Conservation (phyloP, 768 basidiomycete genomes). For the Tulasnella sp. region DNA sequence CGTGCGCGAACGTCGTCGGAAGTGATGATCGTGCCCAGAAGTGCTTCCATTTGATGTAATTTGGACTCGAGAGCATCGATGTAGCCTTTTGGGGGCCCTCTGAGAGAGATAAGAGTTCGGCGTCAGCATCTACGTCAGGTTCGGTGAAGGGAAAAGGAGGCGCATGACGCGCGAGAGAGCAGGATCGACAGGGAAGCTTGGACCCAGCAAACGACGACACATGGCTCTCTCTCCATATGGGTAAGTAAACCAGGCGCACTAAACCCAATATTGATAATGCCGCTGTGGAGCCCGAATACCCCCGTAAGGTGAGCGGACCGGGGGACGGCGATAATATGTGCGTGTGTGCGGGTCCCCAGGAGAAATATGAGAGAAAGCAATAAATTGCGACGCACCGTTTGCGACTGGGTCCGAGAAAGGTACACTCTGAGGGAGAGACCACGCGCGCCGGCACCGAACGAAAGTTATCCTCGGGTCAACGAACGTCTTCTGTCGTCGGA, state of each 20-base stretch:
- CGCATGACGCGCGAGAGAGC: background rate
- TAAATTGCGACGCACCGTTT: slow-evolving; percentile 32
- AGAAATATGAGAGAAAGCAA: background rate
- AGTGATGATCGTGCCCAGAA: slow-evolving; percentile 75
- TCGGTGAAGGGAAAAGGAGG: too few species aligned
- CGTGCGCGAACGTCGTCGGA: slow-evolving; percentile 46
- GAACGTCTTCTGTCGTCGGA: background rate
- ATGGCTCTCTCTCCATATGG: too few species aligned
- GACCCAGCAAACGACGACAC: slow-evolving; percentile 4
- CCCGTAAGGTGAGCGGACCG: background rate
- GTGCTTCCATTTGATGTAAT: slow-evolving; percentile 84
- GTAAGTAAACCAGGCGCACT: background rate
- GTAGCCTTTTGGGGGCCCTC: slow-evolving; percentile 90
- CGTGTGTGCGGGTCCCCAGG: background rate
- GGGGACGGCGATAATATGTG: background rate
- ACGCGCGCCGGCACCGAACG: background rate
- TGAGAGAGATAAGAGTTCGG: background rate
- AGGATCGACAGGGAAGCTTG: slow-evolving; percentile 1
- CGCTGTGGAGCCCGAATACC: background rate
- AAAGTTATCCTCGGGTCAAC: background rate
- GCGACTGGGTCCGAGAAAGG: slow-evolving; percentile 31
- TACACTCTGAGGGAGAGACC: slow-evolving; percentile 30
- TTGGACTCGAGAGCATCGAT: slow-evolving; percentile 92
- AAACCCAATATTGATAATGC: background rate
- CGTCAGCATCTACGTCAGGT: background rate